Base-by-base conservation (phyloP, 2,329 filamentous ascomycete genomes). In the Fusarium sp. region DNA sequence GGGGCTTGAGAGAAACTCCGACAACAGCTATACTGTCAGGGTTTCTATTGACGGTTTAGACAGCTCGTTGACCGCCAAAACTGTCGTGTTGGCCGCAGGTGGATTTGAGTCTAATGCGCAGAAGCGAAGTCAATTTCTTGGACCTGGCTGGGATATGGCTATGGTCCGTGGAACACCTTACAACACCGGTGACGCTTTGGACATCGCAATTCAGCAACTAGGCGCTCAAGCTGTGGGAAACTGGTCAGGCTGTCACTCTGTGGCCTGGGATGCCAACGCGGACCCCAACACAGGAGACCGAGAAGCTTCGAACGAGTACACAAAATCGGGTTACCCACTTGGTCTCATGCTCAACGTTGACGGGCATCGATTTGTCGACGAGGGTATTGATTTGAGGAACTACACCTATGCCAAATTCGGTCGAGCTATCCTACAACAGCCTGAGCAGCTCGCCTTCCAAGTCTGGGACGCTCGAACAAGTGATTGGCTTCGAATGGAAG, bases 41-140 rank as follows among this genome's bases (percentile, higher is more conserved):
- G 35, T 62, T 10, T 44, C 44, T 0, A 7, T 56, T 1, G 15
- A 56, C 15, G 48, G 43, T 0, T 2, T 1, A 0, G n/a, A 35
- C 4, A 7, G 30, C 1, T 39, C n/a, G 1, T 8, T 62, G 3
- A 44, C 1, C 3, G 59, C 48, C 2, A 19, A 22, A 14, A 35
- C 59, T 4, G 48, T 62, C 2, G 45, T 62, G 2, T 8, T 62
- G 7, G 59, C 59, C 32, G 59, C 57, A 2, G 59, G 59, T 3
- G 59, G 59, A 3, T 62, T 62, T 2, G 59, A 62, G 75, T 83
- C 88, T 7, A 89, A 86, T 37, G 79, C 87, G 0, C 79, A 81
- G 4, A 81, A 90, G 80, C 82, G 88, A n/a, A 78, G 81, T 5
- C 83, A 87, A 52, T 81, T 79, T 49, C 77, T 84, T 11, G 88